These are phyloP conservation scores for Cucurbita pepo DNA, from an alignment of 306 rosid genomes.

Conservation along the genomic window DNA sequence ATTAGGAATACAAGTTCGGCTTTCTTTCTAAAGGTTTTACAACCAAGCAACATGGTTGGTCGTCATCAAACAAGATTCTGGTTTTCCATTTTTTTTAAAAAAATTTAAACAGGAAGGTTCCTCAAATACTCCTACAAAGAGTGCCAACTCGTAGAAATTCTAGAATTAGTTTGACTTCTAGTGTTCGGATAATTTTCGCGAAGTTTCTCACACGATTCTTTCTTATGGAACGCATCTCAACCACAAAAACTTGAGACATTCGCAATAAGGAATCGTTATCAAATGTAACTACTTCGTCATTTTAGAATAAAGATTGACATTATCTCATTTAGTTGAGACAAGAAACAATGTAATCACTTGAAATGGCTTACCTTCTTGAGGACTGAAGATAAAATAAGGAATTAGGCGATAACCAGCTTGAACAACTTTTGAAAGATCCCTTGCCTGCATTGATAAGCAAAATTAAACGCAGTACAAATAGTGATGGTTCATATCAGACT, in stretches of 20 bases:
- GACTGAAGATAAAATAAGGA: constrained; percentile 81
- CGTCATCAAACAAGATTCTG: not conserved
- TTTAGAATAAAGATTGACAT: not conserved
- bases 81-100: not conserved
- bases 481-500: not conserved
- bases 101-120: not conserved
- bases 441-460: constrained; percentile 41
- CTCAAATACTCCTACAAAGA: not conserved
- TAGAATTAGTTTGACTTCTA: not conserved
- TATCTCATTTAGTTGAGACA: not conserved
- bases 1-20: not conserved
- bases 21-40: not conserved
- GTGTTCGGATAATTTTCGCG: not conserved
- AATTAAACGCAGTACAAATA: not conserved
- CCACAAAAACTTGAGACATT: not conserved
- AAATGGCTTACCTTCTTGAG: constrained; percentile 71
- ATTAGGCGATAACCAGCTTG: constrained; percentile 74
- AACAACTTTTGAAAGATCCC: constrained; percentile 69
- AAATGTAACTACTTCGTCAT: not conserved
- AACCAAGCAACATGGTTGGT: not conserved
- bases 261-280: not conserved
- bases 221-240: not conserved
- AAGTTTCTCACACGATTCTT: not conserved
- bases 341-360: not conserved
- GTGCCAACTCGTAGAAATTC: not conserved